Evolutionary conservation across 2,329 filamentous ascomycete genomes (phyloP).

Genomic region (Fusarium sambucinum): DNA sequence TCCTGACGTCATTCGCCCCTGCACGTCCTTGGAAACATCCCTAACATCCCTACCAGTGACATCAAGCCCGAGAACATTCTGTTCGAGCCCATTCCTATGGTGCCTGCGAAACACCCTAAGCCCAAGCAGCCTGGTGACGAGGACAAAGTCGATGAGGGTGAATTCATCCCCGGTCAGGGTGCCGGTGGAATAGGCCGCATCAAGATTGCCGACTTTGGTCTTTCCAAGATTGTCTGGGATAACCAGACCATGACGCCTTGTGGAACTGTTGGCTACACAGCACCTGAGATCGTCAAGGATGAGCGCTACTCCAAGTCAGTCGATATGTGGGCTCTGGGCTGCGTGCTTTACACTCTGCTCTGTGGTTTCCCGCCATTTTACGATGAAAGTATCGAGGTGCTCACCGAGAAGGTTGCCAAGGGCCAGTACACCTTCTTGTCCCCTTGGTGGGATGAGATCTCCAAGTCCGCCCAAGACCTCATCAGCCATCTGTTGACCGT

Average conservation of each 20-base stretch:
- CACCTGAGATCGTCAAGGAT: conserved; percentile 98
- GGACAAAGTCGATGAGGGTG: conserved; percentile 96
- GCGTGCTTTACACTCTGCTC: conserved; percentile 94
- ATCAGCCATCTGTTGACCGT: conserved; percentile 94
- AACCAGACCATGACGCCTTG: conserved; percentile 99
- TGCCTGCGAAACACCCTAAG: conserved; percentile 84
- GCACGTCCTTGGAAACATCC: conserved; percentile 29
- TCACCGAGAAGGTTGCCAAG: conserved; percentile 96
- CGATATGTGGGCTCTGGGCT: conserved; percentile 99
- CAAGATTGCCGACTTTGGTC: conserved; percentile 97
- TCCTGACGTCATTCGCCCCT: conserved; percentile 48
- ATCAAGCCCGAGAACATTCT: conserved; percentile 99
- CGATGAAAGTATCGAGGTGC: conserved; percentile 95
- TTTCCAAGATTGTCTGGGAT: conserved; percentile 99
- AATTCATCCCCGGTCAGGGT: conserved; percentile 85
- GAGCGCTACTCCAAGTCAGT: conserved; percentile 98
- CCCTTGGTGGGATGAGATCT: conserved; percentile 99
- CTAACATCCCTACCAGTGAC: conserved; percentile 69
- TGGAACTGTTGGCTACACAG: conserved; percentile 97
- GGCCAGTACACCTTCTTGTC: conserved; percentile 98
- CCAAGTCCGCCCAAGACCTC: conserved; percentile 91
- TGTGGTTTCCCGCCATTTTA: conserved; percentile 99
- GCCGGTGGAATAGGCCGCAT: conserved; percentile 92
- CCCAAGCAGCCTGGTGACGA: conserved; percentile 90
- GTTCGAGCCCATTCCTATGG: conserved; percentile 86